These are phyloP conservation scores for Arthrobotrys megalospora DNA, from an alignment of 2,329 filamentous ascomycete species.

Conservation along the genomic window DNA sequence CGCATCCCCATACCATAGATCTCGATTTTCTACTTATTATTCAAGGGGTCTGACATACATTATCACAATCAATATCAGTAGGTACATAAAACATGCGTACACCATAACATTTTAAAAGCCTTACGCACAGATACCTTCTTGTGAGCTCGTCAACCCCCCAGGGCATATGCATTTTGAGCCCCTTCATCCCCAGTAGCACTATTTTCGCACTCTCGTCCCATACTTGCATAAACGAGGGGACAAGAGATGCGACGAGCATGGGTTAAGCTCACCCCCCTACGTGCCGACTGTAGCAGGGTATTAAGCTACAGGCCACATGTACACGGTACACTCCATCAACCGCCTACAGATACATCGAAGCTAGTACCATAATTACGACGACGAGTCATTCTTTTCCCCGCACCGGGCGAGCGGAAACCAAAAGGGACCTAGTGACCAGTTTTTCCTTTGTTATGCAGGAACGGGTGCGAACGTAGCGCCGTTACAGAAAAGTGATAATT, in stretches of 20 bases:
- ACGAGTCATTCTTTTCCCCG: constrained; percentile 30
- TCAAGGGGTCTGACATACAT: constrained; percentile 32
- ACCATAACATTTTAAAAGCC: constrained; percentile 6
- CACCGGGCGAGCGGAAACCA: constrained; percentile 57
- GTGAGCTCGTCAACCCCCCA: neutral
- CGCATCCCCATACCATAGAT: constrained; percentile 34
- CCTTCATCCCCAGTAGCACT: constrained; percentile 1
- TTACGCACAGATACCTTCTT: neutral
- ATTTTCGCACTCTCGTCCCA: constrained; percentile 30
- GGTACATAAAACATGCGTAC: constrained; percentile 21
- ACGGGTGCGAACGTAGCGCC: constrained; percentile 54
- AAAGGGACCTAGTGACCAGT: constrained; percentile 31
- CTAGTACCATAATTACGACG: constrained; percentile 4
- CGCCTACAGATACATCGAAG: constrained; percentile 4
- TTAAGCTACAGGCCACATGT: constrained; percentile 22
- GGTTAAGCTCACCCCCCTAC: constrained; percentile 10
- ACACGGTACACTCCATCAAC: constrained; percentile 16
- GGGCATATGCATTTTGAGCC: constrained; percentile 26
- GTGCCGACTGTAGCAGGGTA: neutral
- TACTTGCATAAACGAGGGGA: constrained; percentile 29
- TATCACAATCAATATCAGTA: constrained; percentile 33
- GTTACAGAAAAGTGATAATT: constrained; percentile 30
- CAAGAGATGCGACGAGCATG: neutral
- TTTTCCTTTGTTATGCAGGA: constrained; percentile 43
- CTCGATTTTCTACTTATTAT: constrained; percentile 12